Conservation (phyloP, 495 filamentous ascomycete genomes). For the Daldinia grandis region DNA sequence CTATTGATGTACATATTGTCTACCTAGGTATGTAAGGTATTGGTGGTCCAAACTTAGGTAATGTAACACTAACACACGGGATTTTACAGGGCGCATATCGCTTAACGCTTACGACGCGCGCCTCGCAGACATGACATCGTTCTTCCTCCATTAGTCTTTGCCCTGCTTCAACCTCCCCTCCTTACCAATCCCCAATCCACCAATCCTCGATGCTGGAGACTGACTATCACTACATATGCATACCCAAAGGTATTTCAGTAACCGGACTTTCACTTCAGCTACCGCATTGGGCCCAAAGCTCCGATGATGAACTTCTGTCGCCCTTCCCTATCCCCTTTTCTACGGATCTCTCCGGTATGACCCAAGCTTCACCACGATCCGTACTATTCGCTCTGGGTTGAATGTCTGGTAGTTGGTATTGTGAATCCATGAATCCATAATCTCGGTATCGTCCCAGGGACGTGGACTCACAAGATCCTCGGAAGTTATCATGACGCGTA, state of each 20-base stretch:
- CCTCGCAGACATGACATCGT: slow-evolving; percentile 24
- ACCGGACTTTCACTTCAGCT: neutral
- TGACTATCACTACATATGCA: neutral
- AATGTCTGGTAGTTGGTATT: neutral
- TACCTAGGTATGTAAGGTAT: neutral
- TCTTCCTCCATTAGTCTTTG: slow-evolving; percentile 9
- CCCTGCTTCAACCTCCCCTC: neutral
- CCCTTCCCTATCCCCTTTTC: neutral
- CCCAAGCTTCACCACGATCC: neutral
- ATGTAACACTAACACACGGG: slow-evolving; percentile 16
- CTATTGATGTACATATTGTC: neutral
- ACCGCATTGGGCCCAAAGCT: slow-evolving; percentile 16
- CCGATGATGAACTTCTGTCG: slow-evolving; percentile 4
- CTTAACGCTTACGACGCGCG: slow-evolving; percentile 31
- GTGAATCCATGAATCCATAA: neutral
- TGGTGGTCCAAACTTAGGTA: slow-evolving; percentile 22
- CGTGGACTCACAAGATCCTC: neutral
- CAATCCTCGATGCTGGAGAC: slow-evolving; percentile 1
- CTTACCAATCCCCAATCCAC: slow-evolving; percentile 8
- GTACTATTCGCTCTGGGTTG: slow-evolving; percentile 7
- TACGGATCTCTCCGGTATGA: neutral
- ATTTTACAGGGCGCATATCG: slow-evolving; percentile 31
- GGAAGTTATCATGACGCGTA: slow-evolving; percentile 3
- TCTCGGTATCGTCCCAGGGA: slow-evolving; percentile 1
- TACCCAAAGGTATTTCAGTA: neutral